Percentiles rank a stretch among this genome's conserved stretches.
Conservation (phyloP, 768 basidiomycete species). For the Tulasnella sp. region DNA sequence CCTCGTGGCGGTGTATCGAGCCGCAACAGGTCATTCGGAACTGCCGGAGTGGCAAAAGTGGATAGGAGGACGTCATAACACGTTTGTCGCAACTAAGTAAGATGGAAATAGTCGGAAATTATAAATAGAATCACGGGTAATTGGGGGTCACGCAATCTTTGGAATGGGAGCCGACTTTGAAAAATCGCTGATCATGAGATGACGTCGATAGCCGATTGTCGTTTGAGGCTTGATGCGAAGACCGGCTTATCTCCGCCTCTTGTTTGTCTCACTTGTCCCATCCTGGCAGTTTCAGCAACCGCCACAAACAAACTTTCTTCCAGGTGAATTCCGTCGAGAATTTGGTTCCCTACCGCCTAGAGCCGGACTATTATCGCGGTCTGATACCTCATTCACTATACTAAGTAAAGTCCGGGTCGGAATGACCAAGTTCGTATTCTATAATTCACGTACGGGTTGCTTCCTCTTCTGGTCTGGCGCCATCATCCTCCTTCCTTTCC, state of each 20-base stretch:
- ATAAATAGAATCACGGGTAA: not conserved
- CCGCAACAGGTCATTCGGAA: not conserved
- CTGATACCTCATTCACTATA: too few species aligned
- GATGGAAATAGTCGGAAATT: not conserved
- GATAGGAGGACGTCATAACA: conserved; percentile 8
- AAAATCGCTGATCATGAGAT: not conserved
- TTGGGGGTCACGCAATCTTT: too few species aligned
- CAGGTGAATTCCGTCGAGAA: too few species aligned
- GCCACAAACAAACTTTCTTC: too few species aligned
- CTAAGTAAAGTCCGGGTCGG: too few species aligned
- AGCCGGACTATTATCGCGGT: too few species aligned
- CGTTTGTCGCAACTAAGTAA: not conserved
- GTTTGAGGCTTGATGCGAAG: not conserved
- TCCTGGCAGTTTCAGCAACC: not conserved
- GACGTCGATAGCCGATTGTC: not conserved
- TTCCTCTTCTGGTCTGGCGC: too few species aligned
- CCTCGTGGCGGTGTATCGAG: not conserved
- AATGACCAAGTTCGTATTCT: too few species aligned
- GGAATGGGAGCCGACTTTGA: not conserved
- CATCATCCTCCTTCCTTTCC: too few species aligned
- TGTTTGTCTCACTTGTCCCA: too few species aligned
- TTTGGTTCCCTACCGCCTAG: too few species aligned
- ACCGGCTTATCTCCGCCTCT: not conserved
- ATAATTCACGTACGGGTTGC: too few species aligned
- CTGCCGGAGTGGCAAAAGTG: not conserved